Percentiles rank a stretch among this genome's conserved stretches.
Evolutionary conservation across 345 rosid species (phyloP).

Genomic region (Lumnitzera racemosa): DNA sequence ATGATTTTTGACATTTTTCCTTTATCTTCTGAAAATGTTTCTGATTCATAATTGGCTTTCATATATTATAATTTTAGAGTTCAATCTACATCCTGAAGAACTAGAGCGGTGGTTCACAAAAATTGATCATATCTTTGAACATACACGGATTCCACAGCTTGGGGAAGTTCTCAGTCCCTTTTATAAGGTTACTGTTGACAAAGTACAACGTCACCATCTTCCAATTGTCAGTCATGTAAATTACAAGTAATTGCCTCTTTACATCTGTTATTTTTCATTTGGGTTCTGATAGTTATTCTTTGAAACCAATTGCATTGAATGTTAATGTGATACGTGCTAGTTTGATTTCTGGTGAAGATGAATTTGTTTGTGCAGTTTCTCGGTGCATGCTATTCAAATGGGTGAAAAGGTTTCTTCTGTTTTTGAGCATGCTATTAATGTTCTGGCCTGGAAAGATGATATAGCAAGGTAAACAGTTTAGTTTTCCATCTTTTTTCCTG

Average conservation of each 20-base stretch:
- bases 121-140: conserved; percentile 87
- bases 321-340: neutral
- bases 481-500: neutral
- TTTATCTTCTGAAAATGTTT: conserved; percentile 3
- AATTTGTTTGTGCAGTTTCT: conserved; percentile 43
- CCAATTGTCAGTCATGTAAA: conserved; percentile 68
- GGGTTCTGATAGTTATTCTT: neutral
- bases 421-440: conserved; percentile 74
- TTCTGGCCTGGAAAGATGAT: conserved; percentile 72
- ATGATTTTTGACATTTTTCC: neutral
- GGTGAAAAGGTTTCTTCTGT: conserved; percentile 81
- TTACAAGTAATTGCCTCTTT: conserved; percentile 56
- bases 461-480: conserved; percentile 1
- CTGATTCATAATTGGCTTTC: conserved; percentile 10
- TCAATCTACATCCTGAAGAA: conserved; percentile 77
- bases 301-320: too few species aligned
- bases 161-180: conserved; percentile 74
- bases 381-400: conserved; percentile 92
- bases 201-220: conserved; percentile 58
- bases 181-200: conserved; percentile 57
- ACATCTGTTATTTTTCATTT: neutral
- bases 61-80: conserved; percentile 30
- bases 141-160: conserved; percentile 67
- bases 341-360: neutral
- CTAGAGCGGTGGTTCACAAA: conserved; percentile 92